Base-by-base conservation (phyloP, 108 stramenopile species). In the Skeletonema marinoi region DNA sequence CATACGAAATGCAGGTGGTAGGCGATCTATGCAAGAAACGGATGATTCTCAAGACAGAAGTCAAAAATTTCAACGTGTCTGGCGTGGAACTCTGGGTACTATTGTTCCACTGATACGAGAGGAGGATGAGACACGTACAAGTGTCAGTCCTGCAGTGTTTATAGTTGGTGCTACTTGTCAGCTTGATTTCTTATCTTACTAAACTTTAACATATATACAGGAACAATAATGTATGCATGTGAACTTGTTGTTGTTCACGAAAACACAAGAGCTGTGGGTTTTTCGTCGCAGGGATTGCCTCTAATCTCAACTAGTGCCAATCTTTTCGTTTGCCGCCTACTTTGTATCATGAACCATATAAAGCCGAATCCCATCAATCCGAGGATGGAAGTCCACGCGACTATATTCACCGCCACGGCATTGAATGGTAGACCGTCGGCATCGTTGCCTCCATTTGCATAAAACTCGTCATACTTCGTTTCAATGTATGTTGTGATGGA, bases 401-500 rank as follows among this genome's bases (percentile, higher is more conserved):
- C 78, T 14, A 81, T 6, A 72, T 95, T 93, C 13, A 95, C 80
- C 17, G 87, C 8, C 1, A 90, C 3, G 1, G 82, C 35, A 70
- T 92, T 91, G 87, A 90, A 92, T 0, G 92, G 90, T 25, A 35
- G 16, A 36, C 68, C 79, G 29, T 88, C 87, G 10, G 59, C 87
- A 33, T 85, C 81, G 4, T 84, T 80, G 6, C 89, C 93, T 36
- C 70, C 86, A 65, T 91, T 85, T 32, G 83, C 66, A 60, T 87
- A 79, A 63, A 87, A 89, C 0, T 73, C 58, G 61, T 88, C 90
- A 87, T 87, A 92, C 17, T 83, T 75, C 35, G 73, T 66, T 68
- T 95, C 94, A 16, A 93, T 85, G 81, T 85, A 95, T 16, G 91
- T 72, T 68, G 92, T 92, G 67, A 95, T 85, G 38, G 67, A 76